phyloP scores from a whole-genome alignment of 768 basidiomycete species.

The Omphalotus guepiniiformis region DNA sequence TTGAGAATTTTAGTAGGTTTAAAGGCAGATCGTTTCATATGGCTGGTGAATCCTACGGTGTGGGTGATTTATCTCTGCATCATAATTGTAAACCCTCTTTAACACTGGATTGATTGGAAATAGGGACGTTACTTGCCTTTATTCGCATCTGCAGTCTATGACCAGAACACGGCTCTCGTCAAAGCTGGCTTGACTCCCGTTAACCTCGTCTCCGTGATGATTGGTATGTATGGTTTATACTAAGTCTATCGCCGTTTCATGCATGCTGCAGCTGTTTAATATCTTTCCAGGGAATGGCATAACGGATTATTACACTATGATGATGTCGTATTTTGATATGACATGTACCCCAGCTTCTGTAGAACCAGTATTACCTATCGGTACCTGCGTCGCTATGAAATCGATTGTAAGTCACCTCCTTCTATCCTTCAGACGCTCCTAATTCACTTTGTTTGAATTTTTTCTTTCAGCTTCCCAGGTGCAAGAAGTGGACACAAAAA shows the following conservation, averaged over 20 bases:
- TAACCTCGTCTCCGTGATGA: constrained; percentile 49
- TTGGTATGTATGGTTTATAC: constrained; percentile 24
- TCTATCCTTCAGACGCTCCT: background rate
- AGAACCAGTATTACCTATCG: constrained; percentile 34
- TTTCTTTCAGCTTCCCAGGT: constrained; percentile 54
- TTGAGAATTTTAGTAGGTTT: constrained; percentile 49
- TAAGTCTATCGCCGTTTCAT: background rate
- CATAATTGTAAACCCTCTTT: background rate
- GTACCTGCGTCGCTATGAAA: constrained; percentile 34
- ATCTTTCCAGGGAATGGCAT: constrained; percentile 42
- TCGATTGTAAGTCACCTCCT: constrained; percentile 27
- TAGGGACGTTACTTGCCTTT: constrained; percentile 47
- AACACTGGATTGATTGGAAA: background rate
- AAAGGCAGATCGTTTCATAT: constrained; percentile 53
- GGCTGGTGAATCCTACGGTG: constrained; percentile 59
- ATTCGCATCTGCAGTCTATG: constrained; percentile 55
- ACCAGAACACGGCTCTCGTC: constrained; percentile 43
- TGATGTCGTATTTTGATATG: constrained; percentile 30
- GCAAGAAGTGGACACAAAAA: constrained; percentile 50
- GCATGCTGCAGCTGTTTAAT: background rate
- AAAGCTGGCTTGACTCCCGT: constrained; percentile 37
- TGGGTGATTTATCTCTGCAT: constrained; percentile 20
- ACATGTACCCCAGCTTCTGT: constrained; percentile 42
- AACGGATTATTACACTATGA: constrained; percentile 43
- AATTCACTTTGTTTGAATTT: background rate